These are phyloP conservation scores for Globisporangium splendens DNA, from an alignment of 352 stramenopile species.

Conservation along the genomic window DNA sequence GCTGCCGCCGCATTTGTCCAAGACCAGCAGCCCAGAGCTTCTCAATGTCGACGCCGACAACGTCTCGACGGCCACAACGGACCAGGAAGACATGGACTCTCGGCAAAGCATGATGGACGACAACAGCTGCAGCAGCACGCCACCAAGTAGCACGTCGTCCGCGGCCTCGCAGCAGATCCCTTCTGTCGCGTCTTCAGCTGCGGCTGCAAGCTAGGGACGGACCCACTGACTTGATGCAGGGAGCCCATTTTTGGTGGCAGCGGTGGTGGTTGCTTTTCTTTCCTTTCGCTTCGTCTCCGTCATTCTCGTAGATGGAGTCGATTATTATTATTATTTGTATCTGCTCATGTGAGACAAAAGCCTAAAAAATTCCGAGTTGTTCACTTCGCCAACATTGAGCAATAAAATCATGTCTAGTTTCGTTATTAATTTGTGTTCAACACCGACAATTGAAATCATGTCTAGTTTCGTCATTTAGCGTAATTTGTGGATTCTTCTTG, in stretches of 20 bases:
- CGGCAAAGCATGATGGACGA: slow-evolving; percentile 32
- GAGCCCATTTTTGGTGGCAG: neutral
- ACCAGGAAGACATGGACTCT: slow-evolving; percentile 30
- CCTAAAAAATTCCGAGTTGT: too few species aligned
- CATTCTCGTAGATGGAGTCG: neutral
- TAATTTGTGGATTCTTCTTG: neutral
- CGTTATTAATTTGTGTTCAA: too few species aligned
- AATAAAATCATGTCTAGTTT: too few species aligned
- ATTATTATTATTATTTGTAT: slow-evolving; percentile 2
- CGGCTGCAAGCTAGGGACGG: neutral
- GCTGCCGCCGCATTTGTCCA: slow-evolving; percentile 33
- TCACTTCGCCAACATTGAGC: too few species aligned
- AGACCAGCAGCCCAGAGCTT: slow-evolving; percentile 32
- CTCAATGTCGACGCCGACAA: slow-evolving; percentile 23
- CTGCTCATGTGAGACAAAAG: neutral
- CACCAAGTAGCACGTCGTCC: slow-evolving; percentile 31
- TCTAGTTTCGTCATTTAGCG: neutral
- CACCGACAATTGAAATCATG: too few species aligned
- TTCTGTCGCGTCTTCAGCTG: neutral
- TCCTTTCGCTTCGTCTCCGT: neutral
- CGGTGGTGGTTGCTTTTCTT: slow-evolving; percentile 1
- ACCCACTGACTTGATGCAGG: too few species aligned
- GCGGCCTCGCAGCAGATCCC: slow-evolving; percentile 12
- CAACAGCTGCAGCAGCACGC: slow-evolving; percentile 33
- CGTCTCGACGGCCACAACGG: slow-evolving; percentile 32